Conservation (phyloP, 2,329 filamentous ascomycete genomes). For the Sarocladiaceae sp. region DNA sequence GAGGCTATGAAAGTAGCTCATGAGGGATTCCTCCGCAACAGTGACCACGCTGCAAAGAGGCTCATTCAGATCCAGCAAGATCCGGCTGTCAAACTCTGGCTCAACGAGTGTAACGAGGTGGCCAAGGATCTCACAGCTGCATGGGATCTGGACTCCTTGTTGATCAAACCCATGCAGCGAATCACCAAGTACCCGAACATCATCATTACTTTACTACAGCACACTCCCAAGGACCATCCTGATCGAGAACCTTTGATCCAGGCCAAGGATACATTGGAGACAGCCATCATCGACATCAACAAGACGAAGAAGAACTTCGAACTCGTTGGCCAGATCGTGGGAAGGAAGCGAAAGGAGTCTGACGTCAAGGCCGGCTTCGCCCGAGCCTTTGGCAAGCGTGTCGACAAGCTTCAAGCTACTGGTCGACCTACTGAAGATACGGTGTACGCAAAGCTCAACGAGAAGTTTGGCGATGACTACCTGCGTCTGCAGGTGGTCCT, state of each 20-base stretch:
- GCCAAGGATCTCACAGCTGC: slow-evolving; percentile 87
- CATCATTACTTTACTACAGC: slow-evolving; percentile 70
- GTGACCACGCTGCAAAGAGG: slow-evolving; percentile 54
- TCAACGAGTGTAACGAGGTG: slow-evolving; percentile 87
- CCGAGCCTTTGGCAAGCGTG: slow-evolving; percentile 83
- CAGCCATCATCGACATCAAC: slow-evolving; percentile 80
- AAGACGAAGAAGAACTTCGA: slow-evolving; percentile 93
- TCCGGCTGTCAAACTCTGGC: slow-evolving; percentile 69
- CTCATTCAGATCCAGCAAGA: slow-evolving; percentile 59
- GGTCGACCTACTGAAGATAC: slow-evolving; percentile 66
- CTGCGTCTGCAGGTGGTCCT: slow-evolving; percentile 87
- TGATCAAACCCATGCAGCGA: slow-evolving; percentile 94
- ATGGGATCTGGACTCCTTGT: slow-evolving; percentile 91
- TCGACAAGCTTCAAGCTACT: slow-evolving; percentile 72
- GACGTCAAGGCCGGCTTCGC: slow-evolving; percentile 79
- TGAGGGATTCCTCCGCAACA: slow-evolving; percentile 57
- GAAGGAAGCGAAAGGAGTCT: slow-evolving; percentile 79
- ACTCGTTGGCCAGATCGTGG: slow-evolving; percentile 81
- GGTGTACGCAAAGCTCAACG: slow-evolving; percentile 72
- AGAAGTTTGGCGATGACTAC: slow-evolving; percentile 88
- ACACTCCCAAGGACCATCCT: slow-evolving; percentile 76
- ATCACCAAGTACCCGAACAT: slow-evolving; percentile 91
- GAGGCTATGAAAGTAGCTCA: slow-evolving; percentile 55
- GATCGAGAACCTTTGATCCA: slow-evolving; percentile 61
- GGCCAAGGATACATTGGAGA: slow-evolving; percentile 49